Percentiles rank a stretch among this genome's conserved stretches.
Conservation (phyloP, 148 eudicot genomes). For the Rhododendron ovatum region DNA sequence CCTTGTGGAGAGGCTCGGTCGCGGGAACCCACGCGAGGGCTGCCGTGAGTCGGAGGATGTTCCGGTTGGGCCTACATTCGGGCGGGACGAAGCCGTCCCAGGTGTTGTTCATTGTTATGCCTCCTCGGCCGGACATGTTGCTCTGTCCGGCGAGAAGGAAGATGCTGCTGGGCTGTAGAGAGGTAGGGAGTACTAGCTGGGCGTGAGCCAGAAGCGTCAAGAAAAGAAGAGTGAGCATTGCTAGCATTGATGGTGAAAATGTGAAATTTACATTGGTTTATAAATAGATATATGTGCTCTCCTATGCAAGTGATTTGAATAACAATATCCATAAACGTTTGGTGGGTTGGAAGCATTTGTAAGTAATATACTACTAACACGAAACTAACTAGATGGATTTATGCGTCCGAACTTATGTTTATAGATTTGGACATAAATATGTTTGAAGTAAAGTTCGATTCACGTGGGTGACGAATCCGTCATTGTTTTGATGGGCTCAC, state of each 20-base stretch:
- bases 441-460: background rate
- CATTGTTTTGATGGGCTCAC: background rate
- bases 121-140: conserved; percentile 52
- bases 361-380: background rate
- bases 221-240: background rate
- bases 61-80: conserved; percentile 13
- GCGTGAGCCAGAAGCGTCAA: background rate
- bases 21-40: conserved; percentile 24
- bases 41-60: conserved; percentile 14
- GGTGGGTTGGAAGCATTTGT: background rate
- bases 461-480: background rate
- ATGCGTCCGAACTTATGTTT: background rate
- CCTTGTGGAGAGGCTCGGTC: conserved; percentile 34
- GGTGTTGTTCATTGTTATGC: conserved; percentile 8
- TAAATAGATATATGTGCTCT: background rate
- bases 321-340: background rate
- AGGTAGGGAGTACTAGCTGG: background rate
- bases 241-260: background rate
- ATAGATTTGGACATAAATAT: background rate
- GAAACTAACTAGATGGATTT: background rate
- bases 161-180: background rate
- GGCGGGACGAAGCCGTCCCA: conserved; percentile 38
- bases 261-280: background rate
- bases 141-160: conserved; percentile 45
- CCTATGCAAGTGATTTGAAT: background rate